Base-by-base conservation (phyloP, 73 alveolate species). In the Uronychia binucleata region DNA sequence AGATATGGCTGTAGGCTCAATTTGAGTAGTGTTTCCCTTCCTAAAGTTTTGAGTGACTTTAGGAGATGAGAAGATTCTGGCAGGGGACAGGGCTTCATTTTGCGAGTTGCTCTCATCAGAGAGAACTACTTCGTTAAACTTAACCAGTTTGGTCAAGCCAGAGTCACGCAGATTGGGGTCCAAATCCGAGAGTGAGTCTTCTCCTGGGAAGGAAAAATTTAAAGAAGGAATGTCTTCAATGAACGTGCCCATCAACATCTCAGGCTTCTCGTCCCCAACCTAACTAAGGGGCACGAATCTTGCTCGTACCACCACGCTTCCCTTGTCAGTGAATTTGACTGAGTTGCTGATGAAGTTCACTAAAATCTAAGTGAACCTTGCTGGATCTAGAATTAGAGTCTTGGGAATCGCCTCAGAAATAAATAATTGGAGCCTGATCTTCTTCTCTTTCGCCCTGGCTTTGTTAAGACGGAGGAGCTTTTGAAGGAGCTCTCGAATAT, bases 391-490 rank as follows among this genome's bases (percentile, higher is more conserved):
- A 34, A 31, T 75, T 0, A 85, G 76, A 31, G 77, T 59, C 33
- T 77, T 78, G 26, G 92, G 92, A 0, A 85, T 83, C n/a, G 57
- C 87, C 8, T 78, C 83, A 13, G 78, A 75, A 75, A 85, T 30
- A 33, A 57, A 57, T 26, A 35, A 58, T 34, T 29, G 26, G 26
- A 77, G 82, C 32, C 78, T 32, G 1, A 85, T 19, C 28, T 78
- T 85, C 75, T 58, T 78, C 33, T 77, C 92, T 26, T 85, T 85
- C 1, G 81, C 77, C 57, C 75, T 85, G 27, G 57, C 74, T 79
- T 78, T 74, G 1, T 34, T 67, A 14, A 83, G 79, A 11, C 76
- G 79, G 29, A 85, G 77, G 1, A 85, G 35, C 29, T 75, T 79
- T 46, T 79, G 46, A 34, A 85, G 34, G 19, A 77, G 74, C 31